Conservation (phyloP, 768 basidiomycete species). For the Tylopilus felleus region DNA sequence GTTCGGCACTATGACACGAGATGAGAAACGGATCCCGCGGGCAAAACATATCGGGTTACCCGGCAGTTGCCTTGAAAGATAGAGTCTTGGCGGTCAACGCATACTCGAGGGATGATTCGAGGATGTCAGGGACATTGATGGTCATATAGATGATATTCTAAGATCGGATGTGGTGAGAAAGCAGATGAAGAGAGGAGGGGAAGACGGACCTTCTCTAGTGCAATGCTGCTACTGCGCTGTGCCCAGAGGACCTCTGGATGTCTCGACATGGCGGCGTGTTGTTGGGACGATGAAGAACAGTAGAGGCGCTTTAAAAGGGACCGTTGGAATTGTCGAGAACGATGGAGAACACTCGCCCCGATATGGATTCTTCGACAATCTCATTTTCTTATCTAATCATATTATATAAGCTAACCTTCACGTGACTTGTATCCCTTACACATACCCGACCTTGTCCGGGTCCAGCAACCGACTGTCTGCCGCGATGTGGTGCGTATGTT, state of each 20-base stretch:
- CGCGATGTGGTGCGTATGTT: constrained; percentile 55
- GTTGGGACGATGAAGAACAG: constrained; percentile 1
- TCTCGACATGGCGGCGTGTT: constrained; percentile 34
- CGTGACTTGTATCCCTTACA: constrained; percentile 15
- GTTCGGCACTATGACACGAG: constrained; percentile 33
- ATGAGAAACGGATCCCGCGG: constrained; percentile 2
- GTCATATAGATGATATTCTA: constrained; percentile 89
- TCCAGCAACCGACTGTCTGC: not conserved
- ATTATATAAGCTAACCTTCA: constrained; percentile 12
- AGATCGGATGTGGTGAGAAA: not conserved
- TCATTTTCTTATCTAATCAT: not conserved
- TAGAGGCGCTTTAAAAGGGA: constrained; percentile 6
- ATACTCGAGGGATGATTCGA: constrained; percentile 54
- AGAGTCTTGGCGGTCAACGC: constrained; percentile 54
- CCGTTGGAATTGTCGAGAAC: constrained; percentile 31
- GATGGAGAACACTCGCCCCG: constrained; percentile 28
- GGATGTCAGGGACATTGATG: constrained; percentile 76
- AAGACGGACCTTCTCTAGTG: constrained; percentile 59
- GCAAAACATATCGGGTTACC: constrained; percentile 40
- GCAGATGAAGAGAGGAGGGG: not conserved
- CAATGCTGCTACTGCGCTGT: constrained; percentile 73
- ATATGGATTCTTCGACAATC: constrained; percentile 8
- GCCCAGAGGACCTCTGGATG: constrained; percentile 96
- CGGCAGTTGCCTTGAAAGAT: constrained; percentile 64
- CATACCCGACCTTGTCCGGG: not conserved